Base-by-base conservation (phyloP, 2,329 filamentous ascomycete genomes). In the Colletotrichum karsti region DNA sequence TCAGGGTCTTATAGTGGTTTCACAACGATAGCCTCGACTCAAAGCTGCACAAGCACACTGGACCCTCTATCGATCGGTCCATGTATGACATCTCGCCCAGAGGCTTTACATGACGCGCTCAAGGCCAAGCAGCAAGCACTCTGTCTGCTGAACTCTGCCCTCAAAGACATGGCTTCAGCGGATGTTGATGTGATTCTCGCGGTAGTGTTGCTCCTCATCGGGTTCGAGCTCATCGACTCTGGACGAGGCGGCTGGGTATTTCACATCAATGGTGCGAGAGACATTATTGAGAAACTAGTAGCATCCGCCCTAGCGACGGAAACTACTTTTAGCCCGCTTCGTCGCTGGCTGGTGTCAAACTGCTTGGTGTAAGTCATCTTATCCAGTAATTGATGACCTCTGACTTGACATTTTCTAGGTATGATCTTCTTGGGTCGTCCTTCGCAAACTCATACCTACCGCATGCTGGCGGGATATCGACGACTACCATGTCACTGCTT, bases 221-320 rank as follows among this genome's bases (percentile, higher is more conserved):
- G 37, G 22, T 44, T 42, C 24, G 54, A 57, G 54, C 54, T 57
- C 24, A 57, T 57, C 22, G 54, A 57, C 37, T 57, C 54, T 57
- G 54, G 54, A 37, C 37, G 24, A 42, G 1, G 54, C 37, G 18
- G 2, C 37, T 57, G 54, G 54, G 0, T 44, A 44, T 57, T 44
- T 20, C 54, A 57, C 26, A 57, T 57, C n/a, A 57, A 44, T 44
- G 54, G 54, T 57, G 54, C 54, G 0, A 57, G 54, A 44, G 0
- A 7, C n/a, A 57, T 57, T 13, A 57, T 33, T 57, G 54, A 44
- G 54, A 44, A 57, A 13, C 37, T 57, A 8, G 20, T 57, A 8
- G 24, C 54, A 33, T 33, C 39, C 10, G 9, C 24, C n/a, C 13
- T 15, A 1, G 54, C 24, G 37, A 57, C 3, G 39, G 37, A 41